phyloP scores from a whole-genome alignment of 305 asterid genomes.

The Fraxinus angustifolia region DNA sequence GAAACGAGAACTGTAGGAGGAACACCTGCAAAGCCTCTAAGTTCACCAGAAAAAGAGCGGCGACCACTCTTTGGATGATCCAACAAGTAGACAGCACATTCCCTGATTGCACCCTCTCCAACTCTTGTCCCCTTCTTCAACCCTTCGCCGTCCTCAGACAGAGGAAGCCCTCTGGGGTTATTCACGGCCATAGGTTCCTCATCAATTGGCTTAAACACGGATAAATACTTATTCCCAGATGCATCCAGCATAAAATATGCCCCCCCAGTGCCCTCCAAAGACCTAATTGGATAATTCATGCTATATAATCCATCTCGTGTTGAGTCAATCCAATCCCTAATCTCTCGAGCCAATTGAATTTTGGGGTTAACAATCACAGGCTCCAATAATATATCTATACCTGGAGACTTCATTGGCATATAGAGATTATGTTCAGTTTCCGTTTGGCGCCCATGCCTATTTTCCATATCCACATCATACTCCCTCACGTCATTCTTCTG shows the following conservation, averaged over 20 bases:
- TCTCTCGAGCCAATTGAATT: conserved; percentile 50
- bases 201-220: conserved; percentile 83
- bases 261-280: conserved; percentile 92
- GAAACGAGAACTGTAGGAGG: conserved; percentile 68
- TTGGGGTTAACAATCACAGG: conserved; percentile 68
- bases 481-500: conserved; percentile 33
- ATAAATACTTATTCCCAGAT: conserved; percentile 53
- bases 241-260: conserved; percentile 77
- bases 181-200: conserved; percentile 93
- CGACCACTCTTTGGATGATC: conserved; percentile 81
- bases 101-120: conserved; percentile 88
- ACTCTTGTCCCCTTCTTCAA: conserved; percentile 89
- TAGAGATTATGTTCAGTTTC: conserved; percentile 28
- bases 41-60: conserved; percentile 54
- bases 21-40: conserved; percentile 76
- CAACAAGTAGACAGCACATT: conserved; percentile 78
- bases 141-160: conserved; percentile 82
- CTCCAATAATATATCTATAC: conserved; percentile 48
- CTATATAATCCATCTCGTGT: conserved; percentile 57
- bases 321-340: conserved; percentile 46
- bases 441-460: conserved; percentile 25
- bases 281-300: conserved; percentile 63
- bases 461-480: conserved; percentile 33
- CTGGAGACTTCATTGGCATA: conserved; percentile 45
- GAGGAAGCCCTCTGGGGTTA: conserved; percentile 76